Evolutionary conservation across 805 yeast species (phyloP), one percentile per base, ranked within the genome.

Genomic region (Ogataea trehalophila): DNA sequence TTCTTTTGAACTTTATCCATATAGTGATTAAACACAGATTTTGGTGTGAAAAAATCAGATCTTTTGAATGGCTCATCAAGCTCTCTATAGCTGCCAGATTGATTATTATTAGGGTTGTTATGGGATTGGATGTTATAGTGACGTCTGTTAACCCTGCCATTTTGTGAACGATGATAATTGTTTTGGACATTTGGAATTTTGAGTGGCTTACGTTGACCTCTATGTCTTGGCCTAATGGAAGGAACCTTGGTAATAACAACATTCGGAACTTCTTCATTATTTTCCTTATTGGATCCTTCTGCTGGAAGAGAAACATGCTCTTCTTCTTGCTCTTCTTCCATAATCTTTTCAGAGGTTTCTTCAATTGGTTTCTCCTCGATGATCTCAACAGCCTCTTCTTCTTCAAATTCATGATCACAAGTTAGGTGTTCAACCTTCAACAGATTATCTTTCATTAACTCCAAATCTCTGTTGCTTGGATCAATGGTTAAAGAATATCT

Each of bases 401-500:
- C 63, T 41, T 67, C 70, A 43, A 66, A 62, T 44, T 87, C 95
- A 56, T 88, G 96, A 67, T 91, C 97, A 50, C 87, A 79, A 9
- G 97, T 88, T 67, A 91, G 83, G 53, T 75, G 81, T 45, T 79
- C 77, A 33, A 88, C 75, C 44, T 72, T 74, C 20, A 67, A 58
- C 44, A 92, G 67, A 55, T 87, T 92, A 4, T 67, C 63, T 54
- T 78, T 79, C 74, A 90, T 79, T 45, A 69, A 69, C 1, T 62
- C 60, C 50, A 92, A 70, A 58, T 83, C 83, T 60, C 98, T 81
- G 67, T 91, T 88, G 26, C 76, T 75, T 0, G 98, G 98, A 68
- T 91, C 96, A 48, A 92, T 77, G 13, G 95, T 84, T 47, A 92
- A 72, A 51, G 86, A 76, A 54, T 79, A 79, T 48, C 96, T 77